phyloP scores from a whole-genome alignment of 495 filamentous ascomycete genomes.

The Penicillium tannophilum region DNA sequence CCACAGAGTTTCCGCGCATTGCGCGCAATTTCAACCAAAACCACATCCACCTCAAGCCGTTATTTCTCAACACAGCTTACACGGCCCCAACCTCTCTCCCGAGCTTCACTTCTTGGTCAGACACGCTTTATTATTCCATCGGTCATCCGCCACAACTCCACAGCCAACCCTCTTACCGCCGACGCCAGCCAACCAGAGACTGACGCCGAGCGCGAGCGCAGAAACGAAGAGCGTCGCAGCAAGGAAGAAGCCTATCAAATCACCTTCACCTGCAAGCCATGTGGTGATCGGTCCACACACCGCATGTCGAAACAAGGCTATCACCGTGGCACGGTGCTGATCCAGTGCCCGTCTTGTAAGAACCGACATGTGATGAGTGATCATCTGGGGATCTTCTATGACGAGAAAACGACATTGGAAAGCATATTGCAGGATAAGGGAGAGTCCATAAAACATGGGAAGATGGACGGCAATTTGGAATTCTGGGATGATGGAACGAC shows the following conservation, averaged over 20 bases:
- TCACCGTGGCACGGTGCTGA: conserved; percentile 82
- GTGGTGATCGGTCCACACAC: conserved; percentile 72
- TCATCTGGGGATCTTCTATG: conserved; percentile 64
- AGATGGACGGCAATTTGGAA: conserved; percentile 60
- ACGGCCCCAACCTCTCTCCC: conserved; percentile 3
- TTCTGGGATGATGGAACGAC: conserved; percentile 67
- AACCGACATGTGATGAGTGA: conserved; percentile 90
- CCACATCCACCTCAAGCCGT: conserved; percentile 15
- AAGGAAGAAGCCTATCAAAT: conserved; percentile 76
- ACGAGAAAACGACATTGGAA: conserved; percentile 39
- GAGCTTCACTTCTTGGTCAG: conserved; percentile 7
- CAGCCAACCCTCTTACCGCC: conserved; percentile 35
- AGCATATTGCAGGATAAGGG: conserved; percentile 41
- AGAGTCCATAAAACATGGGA: conserved; percentile 33
- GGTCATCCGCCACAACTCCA: conserved; percentile 35
- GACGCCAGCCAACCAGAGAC: conserved; percentile 22
- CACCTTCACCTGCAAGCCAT: conserved; percentile 91
- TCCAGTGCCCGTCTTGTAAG: conserved; percentile 81
- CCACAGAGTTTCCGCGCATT: conserved; percentile 24
- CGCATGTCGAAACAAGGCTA: conserved; percentile 89
- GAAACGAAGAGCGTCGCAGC: conserved; percentile 37
- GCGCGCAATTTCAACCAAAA: conserved; percentile 14
- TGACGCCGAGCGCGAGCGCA: conserved; percentile 35
- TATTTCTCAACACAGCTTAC: conserved; percentile 21
- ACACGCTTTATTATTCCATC: conserved; percentile 10